Evolutionary conservation across 257 asterid species (phyloP).

Genomic region (Solanum appendiculatum): DNA sequence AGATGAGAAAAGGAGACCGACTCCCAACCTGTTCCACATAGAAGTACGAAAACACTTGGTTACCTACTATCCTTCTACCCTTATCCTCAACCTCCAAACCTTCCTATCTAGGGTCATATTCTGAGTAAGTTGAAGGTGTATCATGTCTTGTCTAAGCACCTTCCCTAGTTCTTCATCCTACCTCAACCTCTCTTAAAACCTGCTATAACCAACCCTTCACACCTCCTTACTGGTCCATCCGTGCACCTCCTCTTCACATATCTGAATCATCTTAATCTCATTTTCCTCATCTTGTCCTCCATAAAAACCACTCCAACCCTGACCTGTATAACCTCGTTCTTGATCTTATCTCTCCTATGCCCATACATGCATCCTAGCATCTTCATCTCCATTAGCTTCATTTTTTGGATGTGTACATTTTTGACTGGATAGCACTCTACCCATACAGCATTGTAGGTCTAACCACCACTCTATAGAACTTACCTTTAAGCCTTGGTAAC

Average conservation of each 20-base stretch:
- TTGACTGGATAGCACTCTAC: not conserved
- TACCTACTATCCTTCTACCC: not conserved
- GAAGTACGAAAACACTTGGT: not conserved
- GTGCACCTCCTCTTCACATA: not conserved
- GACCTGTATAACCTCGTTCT: not conserved
- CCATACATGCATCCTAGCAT: not conserved
- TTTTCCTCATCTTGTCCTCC: not conserved
- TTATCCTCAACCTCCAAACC: not conserved
- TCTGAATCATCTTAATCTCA: not conserved
- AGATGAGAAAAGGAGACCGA: not conserved
- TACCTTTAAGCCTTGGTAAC: not conserved
- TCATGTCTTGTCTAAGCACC: not conserved
- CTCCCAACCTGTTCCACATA: not conserved
- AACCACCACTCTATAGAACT: not conserved
- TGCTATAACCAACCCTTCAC: not conserved
- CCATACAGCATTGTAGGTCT: not conserved
- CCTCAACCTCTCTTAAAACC: not conserved
- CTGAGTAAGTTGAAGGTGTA: not conserved
- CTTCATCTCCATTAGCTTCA: not conserved
- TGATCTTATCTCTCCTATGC: not conserved
- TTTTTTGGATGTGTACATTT: not conserved
- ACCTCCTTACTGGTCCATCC: not conserved
- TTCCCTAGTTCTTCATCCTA: not conserved
- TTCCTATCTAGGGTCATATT: not conserved
- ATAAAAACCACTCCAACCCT: not conserved